These are phyloP conservation scores for Luffa aegyptiaca DNA, from an alignment of 306 rosid species.

Conservation along the genomic window DNA sequence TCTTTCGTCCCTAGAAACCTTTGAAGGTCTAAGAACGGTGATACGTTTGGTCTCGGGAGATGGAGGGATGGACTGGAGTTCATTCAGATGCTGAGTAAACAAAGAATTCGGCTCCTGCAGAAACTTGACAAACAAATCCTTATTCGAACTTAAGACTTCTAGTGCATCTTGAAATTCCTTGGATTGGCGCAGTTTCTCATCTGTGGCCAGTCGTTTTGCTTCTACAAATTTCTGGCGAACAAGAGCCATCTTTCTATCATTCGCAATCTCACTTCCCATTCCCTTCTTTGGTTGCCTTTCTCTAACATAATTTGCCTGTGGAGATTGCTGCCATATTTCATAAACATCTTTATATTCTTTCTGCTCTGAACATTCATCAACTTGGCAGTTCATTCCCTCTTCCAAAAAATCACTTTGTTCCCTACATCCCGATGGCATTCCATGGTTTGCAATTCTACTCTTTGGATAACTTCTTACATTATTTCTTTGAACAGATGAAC, in stretches of 20 bases:
- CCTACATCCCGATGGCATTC: constrained; percentile 37
- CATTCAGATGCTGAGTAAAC: constrained; percentile 44
- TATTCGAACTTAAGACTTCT: constrained; percentile 70
- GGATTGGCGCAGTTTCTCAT: constrained; percentile 54
- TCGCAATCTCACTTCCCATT: constrained; percentile 33
- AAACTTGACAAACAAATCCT: constrained; percentile 53
- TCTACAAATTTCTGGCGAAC: constrained; percentile 64
- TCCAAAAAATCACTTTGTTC: constrained; percentile 36
- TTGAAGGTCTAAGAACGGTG: constrained; percentile 81
- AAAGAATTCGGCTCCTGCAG: constrained; percentile 46
- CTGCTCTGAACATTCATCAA: constrained; percentile 30
- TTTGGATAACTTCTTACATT: constrained; percentile 29
- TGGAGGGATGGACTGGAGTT: constrained; percentile 37
- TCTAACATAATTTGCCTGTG: constrained; percentile 30
- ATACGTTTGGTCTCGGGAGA: constrained; percentile 52
- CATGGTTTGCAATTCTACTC: constrained; percentile 27
- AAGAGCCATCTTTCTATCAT: constrained; percentile 55
- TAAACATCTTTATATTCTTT: constrained; percentile 44
- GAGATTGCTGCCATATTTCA: constrained; percentile 75
- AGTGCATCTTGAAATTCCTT: constrained; percentile 67
- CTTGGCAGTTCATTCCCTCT: constrained; percentile 35
- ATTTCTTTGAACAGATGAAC: constrained; percentile 43
- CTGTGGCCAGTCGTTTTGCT: constrained; percentile 49
- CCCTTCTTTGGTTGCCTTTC: constrained; percentile 48
- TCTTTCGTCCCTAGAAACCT: constrained; percentile 44